Conservation (phyloP, 2,329 filamentous ascomycete species). For the Arthrobotrys megalospora region DNA sequence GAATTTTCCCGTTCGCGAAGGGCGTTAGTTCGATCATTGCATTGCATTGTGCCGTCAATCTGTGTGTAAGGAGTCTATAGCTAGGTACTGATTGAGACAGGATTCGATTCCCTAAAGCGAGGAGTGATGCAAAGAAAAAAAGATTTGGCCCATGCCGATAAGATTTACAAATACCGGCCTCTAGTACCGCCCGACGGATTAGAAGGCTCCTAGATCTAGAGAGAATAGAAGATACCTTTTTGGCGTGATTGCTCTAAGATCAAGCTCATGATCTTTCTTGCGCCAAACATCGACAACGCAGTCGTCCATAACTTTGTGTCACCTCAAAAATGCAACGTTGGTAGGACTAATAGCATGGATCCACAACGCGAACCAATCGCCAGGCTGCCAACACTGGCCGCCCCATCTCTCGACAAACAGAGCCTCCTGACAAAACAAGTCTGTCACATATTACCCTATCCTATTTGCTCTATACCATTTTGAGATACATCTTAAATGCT, state of each 20-base stretch:
- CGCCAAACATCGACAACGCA: conserved; percentile 52
- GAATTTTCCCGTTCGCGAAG: conserved; percentile 4
- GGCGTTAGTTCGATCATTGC: background rate
- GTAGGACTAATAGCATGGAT: too few relatives aligned
- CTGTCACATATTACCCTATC: background rate
- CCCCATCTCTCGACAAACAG: background rate
- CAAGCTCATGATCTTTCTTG: background rate
- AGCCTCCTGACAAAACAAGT: background rate
- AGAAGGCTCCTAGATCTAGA: too few relatives aligned
- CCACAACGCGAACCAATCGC: conserved; percentile 36
- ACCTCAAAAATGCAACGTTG: conserved; percentile 57
- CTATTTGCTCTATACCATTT: background rate
- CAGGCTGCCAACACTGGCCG: background rate
- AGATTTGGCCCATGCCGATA: too few relatives aligned
- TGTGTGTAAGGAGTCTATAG: background rate
- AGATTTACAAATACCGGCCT: too few relatives aligned
- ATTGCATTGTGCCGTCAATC: background rate
- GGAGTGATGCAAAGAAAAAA: too few relatives aligned
- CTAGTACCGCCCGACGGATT: too few relatives aligned
- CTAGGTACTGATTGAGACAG: too few relatives aligned
- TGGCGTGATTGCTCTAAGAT: conserved; percentile 40
- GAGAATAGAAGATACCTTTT: background rate
- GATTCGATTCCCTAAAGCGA: too few relatives aligned
- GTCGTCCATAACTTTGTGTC: conserved; percentile 40
- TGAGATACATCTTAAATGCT: too few relatives aligned